Evolutionary conservation across 768 basidiomycete genomes (phyloP), one percentile per base, ranked within the genome.

Genomic region (Lentinula raphanica): DNA sequence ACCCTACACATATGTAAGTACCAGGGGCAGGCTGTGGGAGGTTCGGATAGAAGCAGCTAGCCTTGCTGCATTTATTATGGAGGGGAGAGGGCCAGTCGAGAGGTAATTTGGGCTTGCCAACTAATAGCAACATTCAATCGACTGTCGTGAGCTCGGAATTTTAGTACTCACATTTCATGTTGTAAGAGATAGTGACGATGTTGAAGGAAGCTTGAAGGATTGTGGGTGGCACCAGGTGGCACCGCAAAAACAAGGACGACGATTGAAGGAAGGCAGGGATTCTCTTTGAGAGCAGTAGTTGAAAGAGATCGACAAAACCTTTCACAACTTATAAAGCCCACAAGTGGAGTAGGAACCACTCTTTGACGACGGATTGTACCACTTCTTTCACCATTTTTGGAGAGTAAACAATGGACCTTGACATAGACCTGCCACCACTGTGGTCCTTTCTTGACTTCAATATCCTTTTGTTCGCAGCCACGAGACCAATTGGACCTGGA

Each of bases 61-160:
- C 67, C 40, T 71, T 66, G 49, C 67, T 68, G 35, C 73, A 74
- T 55, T 71, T 74, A 63, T 72, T 70, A 51, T 74, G 73, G 55
- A 64, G 72, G 8, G 65, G 65, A 8, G 73, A 74, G 19, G 73
- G 73, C 73, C 73, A 74, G 38, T 64, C 65, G 2, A 68, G 57
- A 1, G 71, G 72, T 4, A 57, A 28, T 15, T 46, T 46, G 46
- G 35, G 21, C 32, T 56, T 56, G 21, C 69, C 63, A 1, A 65
- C 59, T 27, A 63, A 58, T 19, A 29, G 35, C 3, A 17, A 35
- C 19, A 15, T 27, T 15, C 2, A 17, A 36, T 27, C 39, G 40
- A 38, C 29, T 19, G 31, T 12, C 8, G 38, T 31, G n/a, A 42
- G n/a, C n/a, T n/a, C 8, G 12, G n/a, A 45, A 27, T 7, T 11